Evolutionary conservation across 495 filamentous ascomycete genomes (phyloP).

Genomic region (Melanomma pulvis-pyrius): DNA sequence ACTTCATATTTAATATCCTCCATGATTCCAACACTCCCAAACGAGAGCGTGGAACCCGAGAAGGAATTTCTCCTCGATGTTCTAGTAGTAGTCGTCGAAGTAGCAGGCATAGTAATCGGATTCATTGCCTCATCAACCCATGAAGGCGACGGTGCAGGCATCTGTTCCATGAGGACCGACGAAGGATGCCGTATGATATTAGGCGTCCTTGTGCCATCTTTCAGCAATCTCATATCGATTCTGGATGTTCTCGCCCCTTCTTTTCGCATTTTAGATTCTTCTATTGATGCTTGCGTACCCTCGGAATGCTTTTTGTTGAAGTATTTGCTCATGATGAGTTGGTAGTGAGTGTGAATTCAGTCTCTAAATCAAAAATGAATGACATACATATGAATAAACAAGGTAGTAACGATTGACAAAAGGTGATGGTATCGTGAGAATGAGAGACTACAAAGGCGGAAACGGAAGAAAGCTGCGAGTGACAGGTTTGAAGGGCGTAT

Average conservation of each 20-base stretch:
- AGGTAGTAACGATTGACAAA: too few relatives aligned
- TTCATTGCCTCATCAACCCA: not conserved
- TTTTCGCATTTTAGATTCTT: not conserved
- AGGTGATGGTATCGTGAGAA: too few relatives aligned
- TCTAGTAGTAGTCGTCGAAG: not conserved
- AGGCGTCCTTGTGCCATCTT: conserved; percentile 1
- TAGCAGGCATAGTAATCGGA: not conserved
- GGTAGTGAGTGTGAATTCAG: too few relatives aligned
- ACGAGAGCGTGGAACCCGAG: conserved; percentile 23
- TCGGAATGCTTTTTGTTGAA: not conserved
- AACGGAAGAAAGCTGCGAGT: not conserved
- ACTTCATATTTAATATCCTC: conserved; percentile 82
- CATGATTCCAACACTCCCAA: conserved; percentile 55
- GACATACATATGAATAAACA: too few relatives aligned
- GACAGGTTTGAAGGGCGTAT: not conserved
- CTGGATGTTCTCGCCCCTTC: not conserved
- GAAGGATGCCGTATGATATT: conserved; percentile 16
- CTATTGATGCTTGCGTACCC: not conserved
- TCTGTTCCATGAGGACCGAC: conserved; percentile 5
- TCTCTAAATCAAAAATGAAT: too few relatives aligned
- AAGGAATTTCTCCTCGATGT: conserved; percentile 46
- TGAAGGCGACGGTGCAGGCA: conserved; percentile 4
- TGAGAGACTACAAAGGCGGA: not conserved
- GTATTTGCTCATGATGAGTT: too few relatives aligned
- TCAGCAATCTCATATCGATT: not conserved